Conservation (phyloP, 2,329 filamentous ascomycete genomes). For the Penicillium sp. region DNA sequence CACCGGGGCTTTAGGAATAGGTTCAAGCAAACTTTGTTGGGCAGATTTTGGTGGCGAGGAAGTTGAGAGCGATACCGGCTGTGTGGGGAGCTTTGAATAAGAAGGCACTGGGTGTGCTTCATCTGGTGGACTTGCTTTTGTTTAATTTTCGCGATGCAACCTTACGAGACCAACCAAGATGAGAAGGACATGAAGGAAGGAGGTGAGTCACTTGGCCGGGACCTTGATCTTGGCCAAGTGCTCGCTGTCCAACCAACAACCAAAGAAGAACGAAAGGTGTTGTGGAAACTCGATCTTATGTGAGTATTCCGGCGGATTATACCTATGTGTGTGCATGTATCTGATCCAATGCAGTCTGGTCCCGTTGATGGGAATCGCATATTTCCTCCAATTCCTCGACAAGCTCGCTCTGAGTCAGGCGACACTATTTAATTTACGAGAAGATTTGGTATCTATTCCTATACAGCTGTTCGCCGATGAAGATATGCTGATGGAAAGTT, state of each 20-base stretch:
- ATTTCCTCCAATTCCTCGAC: too few species aligned
- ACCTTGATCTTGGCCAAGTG: conserved; percentile 6
- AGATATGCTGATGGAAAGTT: too few species aligned
- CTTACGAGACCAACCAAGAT: background rate
- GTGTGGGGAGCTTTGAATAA: background rate
- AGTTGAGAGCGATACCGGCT: background rate
- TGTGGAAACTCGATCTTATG: conserved; percentile 16
- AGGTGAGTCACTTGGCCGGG: conserved; percentile 2
- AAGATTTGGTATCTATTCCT: too few species aligned
- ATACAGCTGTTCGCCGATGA: too few species aligned
- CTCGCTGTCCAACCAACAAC: conserved; percentile 13
- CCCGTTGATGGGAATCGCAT: too few species aligned
- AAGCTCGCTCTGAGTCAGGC: too few species aligned
- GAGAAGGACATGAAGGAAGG: conserved; percentile 9
- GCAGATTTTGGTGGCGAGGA: background rate
- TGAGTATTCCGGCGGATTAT: background rate
- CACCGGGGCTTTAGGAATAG: conserved; percentile 6
- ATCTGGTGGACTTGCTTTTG: background rate
- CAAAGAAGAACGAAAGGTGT: conserved; percentile 11
- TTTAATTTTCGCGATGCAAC: background rate
- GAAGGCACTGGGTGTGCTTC: background rate
- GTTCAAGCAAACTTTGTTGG: conserved; percentile 9
- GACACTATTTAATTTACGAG: too few species aligned
- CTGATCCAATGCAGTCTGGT: too few species aligned
- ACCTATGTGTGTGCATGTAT: too few species aligned